Conservation (phyloP, 2,329 filamentous ascomycete genomes). For the Fusarium floridanum region DNA sequence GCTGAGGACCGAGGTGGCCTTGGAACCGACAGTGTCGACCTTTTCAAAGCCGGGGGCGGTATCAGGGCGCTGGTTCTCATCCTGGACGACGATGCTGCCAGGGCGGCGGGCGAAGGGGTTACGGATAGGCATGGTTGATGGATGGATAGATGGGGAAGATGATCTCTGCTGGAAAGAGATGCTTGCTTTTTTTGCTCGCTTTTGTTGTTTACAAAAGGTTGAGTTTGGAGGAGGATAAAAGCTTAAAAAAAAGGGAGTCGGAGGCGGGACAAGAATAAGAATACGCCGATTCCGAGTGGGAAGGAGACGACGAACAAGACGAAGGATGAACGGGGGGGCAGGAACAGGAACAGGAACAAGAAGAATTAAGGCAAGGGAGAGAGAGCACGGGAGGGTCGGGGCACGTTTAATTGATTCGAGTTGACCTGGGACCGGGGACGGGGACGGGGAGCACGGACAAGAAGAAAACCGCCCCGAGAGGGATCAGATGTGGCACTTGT, state of each 20-base stretch:
- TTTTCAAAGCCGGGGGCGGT: constrained; percentile 67
- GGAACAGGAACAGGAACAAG: not conserved
- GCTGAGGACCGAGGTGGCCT: constrained; percentile 72
- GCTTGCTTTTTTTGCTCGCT: constrained; percentile 10
- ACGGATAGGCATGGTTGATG: constrained; percentile 73
- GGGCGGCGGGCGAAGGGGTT: constrained; percentile 77
- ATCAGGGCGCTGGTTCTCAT: constrained; percentile 66
- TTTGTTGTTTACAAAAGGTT: constrained; percentile 8
- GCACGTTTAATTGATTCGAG: constrained; percentile 40
- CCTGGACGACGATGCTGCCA: constrained; percentile 57
- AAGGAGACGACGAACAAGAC: not conserved
- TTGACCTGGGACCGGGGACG: constrained; percentile 25
- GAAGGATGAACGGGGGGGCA: not conserved
- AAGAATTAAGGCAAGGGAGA: constrained; percentile 8
- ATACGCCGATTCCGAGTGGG: not conserved
- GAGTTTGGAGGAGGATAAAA: constrained; percentile 13
- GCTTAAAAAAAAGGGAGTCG: not conserved
- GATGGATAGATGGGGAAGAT: constrained; percentile 5
- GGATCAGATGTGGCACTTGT: not conserved
- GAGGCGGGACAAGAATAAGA: not conserved
- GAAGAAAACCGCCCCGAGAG: constrained; percentile 8
- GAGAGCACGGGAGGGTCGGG: constrained; percentile 23
- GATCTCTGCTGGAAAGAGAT: constrained; percentile 14
- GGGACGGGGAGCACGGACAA: constrained; percentile 16
- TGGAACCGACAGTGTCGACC: constrained; percentile 73